phyloP scores from a whole-genome alignment of 164 flowering plant genomes.

The Dillenia turbinata region DNA sequence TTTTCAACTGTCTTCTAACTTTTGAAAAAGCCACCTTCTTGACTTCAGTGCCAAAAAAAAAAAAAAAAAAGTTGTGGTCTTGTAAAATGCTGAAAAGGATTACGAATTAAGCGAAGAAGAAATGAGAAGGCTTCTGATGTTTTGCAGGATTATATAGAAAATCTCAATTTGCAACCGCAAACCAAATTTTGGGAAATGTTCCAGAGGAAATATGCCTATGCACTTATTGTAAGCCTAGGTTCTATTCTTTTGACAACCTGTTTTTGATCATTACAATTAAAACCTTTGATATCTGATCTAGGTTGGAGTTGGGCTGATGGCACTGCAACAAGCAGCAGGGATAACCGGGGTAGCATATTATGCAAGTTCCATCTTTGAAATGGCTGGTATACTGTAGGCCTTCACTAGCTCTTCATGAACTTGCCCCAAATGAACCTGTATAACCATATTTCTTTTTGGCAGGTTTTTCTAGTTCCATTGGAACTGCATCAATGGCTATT shows the following conservation, averaged over 20 bases:
- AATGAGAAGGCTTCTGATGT: not conserved
- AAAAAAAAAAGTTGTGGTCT: too few species aligned
- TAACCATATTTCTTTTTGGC: constrained; percentile 11
- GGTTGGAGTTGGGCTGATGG: constrained; percentile 80
- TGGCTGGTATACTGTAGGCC: constrained; percentile 43
- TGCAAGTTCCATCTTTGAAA: constrained; percentile 46
- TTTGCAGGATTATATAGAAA: constrained; percentile 49
- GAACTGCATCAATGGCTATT: constrained; percentile 61
- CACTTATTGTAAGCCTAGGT: constrained; percentile 43
- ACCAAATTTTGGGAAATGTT: constrained; percentile 42
- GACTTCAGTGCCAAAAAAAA: not conserved
- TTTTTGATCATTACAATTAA: not conserved
- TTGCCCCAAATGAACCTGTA: constrained; percentile 1
- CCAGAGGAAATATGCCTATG: constrained; percentile 49
- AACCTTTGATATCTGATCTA: constrained; percentile 12
- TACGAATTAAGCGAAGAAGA: too few species aligned
- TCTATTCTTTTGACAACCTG: not conserved
- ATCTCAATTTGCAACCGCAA: constrained; percentile 26
- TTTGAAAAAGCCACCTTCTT: not conserved
- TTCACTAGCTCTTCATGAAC: not conserved
- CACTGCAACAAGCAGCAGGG: constrained; percentile 62
- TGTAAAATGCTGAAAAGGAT: too few species aligned
- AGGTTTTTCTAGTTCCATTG: constrained; percentile 71
- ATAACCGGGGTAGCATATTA: constrained; percentile 48
- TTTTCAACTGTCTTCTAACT: not conserved